phyloP scores from a whole-genome alignment of 2,329 filamentous ascomycete genomes.

The Phyllosticta citribraziliensis region DNA sequence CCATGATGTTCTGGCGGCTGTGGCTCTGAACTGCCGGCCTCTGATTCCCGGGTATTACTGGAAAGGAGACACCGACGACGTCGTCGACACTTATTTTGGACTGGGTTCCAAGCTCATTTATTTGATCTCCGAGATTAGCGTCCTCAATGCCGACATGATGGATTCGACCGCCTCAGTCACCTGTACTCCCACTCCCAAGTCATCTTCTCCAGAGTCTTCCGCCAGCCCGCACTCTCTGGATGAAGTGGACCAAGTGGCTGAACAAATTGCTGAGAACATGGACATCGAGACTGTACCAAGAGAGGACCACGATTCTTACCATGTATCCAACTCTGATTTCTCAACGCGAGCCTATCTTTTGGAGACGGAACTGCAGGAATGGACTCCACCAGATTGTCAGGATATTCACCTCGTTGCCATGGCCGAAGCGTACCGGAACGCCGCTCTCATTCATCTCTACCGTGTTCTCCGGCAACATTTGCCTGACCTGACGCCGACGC shows the following conservation, averaged over 20 bases:
- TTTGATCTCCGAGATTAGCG: constrained; percentile 8
- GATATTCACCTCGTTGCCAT: constrained; percentile 5
- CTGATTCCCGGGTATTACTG: constrained; percentile 8
- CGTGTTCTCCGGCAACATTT: constrained; percentile 5
- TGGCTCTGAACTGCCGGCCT: constrained; percentile 5
- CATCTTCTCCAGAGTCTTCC: background rate
- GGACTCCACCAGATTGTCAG: constrained; percentile 5
- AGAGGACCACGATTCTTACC: background rate
- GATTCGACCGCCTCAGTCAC: constrained; percentile 3
- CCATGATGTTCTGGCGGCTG: constrained; percentile 7
- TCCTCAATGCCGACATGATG: constrained; percentile 9
- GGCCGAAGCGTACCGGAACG: constrained; percentile 8
- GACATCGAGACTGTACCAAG: constrained; percentile 3
- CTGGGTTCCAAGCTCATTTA: constrained; percentile 8
- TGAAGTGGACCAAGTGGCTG: background rate
- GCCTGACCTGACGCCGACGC: constrained; percentile 3
- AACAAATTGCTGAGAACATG: background rate
- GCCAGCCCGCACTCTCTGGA: background rate
- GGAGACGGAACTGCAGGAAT: constrained; percentile 6
- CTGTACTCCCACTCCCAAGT: background rate
- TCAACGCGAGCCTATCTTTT: constrained; percentile 4
- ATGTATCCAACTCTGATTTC: constrained; percentile 4
- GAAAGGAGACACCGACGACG: background rate
- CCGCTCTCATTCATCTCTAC: constrained; percentile 9
- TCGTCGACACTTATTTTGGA: constrained; percentile 8